phyloP scores from a whole-genome alignment of 2,329 filamentous ascomycete genomes.

The Neoascochyta sp. region DNA sequence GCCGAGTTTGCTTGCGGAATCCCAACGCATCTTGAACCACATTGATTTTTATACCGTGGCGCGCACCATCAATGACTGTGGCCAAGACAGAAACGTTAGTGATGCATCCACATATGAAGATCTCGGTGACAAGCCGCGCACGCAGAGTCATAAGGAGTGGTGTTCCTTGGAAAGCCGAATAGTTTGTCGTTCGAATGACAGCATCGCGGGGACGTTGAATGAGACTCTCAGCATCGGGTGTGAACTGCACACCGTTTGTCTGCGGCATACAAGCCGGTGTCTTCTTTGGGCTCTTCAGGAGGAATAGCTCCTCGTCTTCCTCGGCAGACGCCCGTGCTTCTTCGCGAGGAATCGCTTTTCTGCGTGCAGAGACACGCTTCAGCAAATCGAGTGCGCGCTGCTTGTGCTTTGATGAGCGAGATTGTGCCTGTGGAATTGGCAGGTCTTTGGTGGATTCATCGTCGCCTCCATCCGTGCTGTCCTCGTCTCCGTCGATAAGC shows the following conservation, averaged over 20 bases:
- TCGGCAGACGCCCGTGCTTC: constrained; percentile 26
- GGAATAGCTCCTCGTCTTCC: constrained; percentile 48
- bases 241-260: constrained; percentile 50
- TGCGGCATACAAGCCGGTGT: constrained; percentile 43
- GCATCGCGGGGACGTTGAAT: constrained; percentile 52
- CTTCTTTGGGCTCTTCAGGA: constrained; percentile 37
- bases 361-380: constrained; percentile 35
- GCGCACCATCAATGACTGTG: constrained; percentile 83
- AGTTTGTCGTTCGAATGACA: constrained; percentile 67
- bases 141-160: constrained; percentile 71
- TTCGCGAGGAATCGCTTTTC: constrained; percentile 25
- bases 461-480: constrained; percentile 34
- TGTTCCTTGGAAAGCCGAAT: constrained; percentile 80
- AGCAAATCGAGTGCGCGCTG: constrained; percentile 37
- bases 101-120: constrained; percentile 83
- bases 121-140: constrained; percentile 81
- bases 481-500: constrained; percentile 34
- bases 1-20: constrained; percentile 66
- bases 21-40: constrained; percentile 86
- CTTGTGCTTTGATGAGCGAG: constrained; percentile 34
- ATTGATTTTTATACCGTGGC: constrained; percentile 82
- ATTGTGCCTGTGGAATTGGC: constrained; percentile 22
- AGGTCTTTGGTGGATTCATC: constrained; percentile 28
- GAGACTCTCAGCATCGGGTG: constrained; percentile 47
- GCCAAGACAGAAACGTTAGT: constrained; percentile 88